Base-by-base conservation (phyloP, 108 stramenopile species). In the Mediolabrus comicus region DNA sequence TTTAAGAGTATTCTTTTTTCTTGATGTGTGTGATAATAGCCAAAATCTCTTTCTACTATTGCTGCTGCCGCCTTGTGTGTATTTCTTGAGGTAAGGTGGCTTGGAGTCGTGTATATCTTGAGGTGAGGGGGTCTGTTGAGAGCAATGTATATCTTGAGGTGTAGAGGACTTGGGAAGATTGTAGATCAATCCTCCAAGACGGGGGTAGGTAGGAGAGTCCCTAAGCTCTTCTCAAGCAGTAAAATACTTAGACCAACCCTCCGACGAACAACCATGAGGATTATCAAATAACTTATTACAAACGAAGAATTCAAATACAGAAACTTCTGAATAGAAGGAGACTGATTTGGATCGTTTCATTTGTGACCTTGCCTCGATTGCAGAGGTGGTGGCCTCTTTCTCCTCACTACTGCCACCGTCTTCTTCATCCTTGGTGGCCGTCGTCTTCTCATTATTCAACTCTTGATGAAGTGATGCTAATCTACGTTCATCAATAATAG, bases 221-320 rank as follows among this genome's bases (percentile, higher is more conserved):
- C 33, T 7, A 33, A 33, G 7, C 3, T 33, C 5, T 33, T 46
- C 19, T 46, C n/a, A 46, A 19, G 26, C 69, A 25, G 30, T 63
- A 46, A 77, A 77, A 58, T 70, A 77, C 34, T 65, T 71, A 12
- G 68, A 70, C 76, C 76, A 77, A 16, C 68, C 76, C 41, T 77
- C 58, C 34, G 51, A 36, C 39, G 56, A 59, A 52, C 54, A n/a
- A n/a, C n/a, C n/a, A n/a, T n/a, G 22, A 26, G 0, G 29, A 35
- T 69, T 22, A 24, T 77, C 76, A 16, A 30, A 25, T 29, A 58
- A 57, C 49, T 16, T 43, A 0, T 22, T 16, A 49, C 9, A 49
- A 4, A 69, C 68, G 24, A 69, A 32, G 31, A 65, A 77, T 43
- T 77, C 76, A 51, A 77, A 52, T 16, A 77, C 76, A 26, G 63